Evolutionary conservation across 371 early-diverging fungal species (phyloP).

Genomic region (Scutellospora calospora): DNA sequence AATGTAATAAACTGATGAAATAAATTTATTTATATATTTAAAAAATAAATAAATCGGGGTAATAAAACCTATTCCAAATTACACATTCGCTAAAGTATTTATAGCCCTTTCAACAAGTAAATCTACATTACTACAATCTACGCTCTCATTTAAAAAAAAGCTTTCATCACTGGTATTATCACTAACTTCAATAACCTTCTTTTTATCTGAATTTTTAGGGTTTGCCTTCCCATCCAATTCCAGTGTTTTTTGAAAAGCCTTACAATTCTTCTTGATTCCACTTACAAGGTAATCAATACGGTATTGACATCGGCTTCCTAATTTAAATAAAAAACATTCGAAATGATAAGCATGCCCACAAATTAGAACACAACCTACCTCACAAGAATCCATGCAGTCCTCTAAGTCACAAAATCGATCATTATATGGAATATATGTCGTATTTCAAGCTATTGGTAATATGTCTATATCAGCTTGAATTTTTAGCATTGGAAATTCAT

Average conservation of each 20-base stretch:
- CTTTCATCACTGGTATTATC: conserved; percentile 4
- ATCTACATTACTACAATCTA: conserved; percentile 7
- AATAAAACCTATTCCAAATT: background rate
- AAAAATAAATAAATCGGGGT: no score
- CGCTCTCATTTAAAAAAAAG: conserved; percentile 9
- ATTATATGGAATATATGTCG: background rate
- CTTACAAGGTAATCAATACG: conserved; percentile 2
- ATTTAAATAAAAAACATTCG: conserved; percentile 30
- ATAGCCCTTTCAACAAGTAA: background rate
- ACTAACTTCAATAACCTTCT: background rate
- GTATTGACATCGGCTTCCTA: background rate
- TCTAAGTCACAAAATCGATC: background rate
- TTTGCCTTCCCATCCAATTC: background rate
- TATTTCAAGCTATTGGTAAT: conserved; percentile 25
- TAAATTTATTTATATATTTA: no score
- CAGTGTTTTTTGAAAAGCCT: conserved; percentile 11
- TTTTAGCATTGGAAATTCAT: conserved; percentile 14
- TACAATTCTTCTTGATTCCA: conserved; percentile 20
- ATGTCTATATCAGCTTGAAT: background rate
- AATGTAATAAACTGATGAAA: no score
- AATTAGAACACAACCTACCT: conserved; percentile 23
- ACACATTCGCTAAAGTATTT: conserved; percentile 1
- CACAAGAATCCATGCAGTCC: background rate
- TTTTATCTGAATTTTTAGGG: conserved; percentile 8
- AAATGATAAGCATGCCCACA: conserved; percentile 31